Evolutionary conservation across 176 grass and related monocot genomes (phyloP).

Genomic region (Leersia perrieri): DNA sequence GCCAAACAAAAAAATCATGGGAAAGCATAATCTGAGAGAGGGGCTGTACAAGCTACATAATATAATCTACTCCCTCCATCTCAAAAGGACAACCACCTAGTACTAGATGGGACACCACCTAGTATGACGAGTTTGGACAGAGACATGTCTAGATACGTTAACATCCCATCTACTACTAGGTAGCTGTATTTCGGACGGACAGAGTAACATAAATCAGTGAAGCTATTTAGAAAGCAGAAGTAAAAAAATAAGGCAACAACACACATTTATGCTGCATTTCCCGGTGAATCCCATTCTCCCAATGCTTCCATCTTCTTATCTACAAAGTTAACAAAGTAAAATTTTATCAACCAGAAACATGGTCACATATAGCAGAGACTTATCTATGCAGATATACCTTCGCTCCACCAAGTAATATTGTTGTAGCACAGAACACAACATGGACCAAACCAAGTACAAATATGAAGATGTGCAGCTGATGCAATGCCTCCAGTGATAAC

Average conservation of each 20-base stretch:
- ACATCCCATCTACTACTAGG: no score
- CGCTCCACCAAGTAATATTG: conserved; percentile 77
- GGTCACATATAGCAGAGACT: conserved; percentile 6
- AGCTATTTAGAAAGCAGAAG: conserved; percentile 26
- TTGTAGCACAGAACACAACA: conserved; percentile 68
- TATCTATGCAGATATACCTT: conserved; percentile 46
- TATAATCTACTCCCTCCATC: no score
- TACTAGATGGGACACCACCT: no score
- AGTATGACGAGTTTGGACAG: no score
- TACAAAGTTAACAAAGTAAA: conserved; percentile 28
- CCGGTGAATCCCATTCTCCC: conserved; percentile 51
- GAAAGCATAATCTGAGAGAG: neutral
- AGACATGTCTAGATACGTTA: no score
- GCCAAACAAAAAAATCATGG: neutral
- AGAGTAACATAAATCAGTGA: no score
- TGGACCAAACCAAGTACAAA: conserved; percentile 83
- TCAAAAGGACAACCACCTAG: no score
- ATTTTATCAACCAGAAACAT: conserved; percentile 17
- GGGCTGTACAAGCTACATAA: neutral
- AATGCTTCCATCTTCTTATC: conserved; percentile 73
- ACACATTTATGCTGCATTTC: conserved; percentile 36
- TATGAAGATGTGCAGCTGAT: conserved; percentile 94
- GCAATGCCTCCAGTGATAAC: conserved; percentile 76
- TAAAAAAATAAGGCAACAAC: conserved; percentile 12
- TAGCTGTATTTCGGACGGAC: no score